Base-by-base conservation (phyloP, 768 basidiomycete genomes). In the Panaeolus papilionaceus region DNA sequence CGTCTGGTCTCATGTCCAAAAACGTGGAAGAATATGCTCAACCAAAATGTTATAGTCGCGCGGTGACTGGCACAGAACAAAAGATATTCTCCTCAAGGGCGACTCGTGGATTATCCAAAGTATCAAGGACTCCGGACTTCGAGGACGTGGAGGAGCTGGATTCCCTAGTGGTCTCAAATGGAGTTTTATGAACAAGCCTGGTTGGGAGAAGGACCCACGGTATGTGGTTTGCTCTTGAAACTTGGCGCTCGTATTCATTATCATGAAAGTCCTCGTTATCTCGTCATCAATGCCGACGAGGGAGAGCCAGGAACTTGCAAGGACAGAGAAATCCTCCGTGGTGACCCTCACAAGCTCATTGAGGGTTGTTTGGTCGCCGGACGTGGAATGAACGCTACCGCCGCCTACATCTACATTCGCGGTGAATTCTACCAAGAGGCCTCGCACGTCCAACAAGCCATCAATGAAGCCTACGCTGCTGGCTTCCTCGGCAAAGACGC, bases 161-260 rank as follows among this genome's bases (percentile, higher is more conserved):
- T 99, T 99, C 77, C 97, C 97, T 0, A 93, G 91, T 71, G 97
- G 97, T 26, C 84, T 99, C 73, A 98, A 99, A 77, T 98, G 96
- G 96, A 93, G 91, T 74, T 96, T 95, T 78, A 97, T 99, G 97
- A 99, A 99, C 86, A 99, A 99, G 81, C 96, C 96, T n/a, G 90
- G 91, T 33, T 98, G 97, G 97, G 89, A 99, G 83, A 92, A 93
- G 76, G 97, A 98, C 75, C 89, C 89, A 71, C 84, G 94, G 91
- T 93, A 68, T 67, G 81, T 72, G 1, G 38, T 11, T 28, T 65
- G 38, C 16, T 11, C 39, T 71, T 62, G 68, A 44, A 66, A 54
- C 47, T 14, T n/a, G 64, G 0, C 20, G 14, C 18, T 63, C 33
- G 28, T 64, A 42, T 42, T 33, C 38, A 37, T 20, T n/a, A 61